Evolutionary conservation across 352 stramenopile genomes (phyloP).

Genomic region (Globisporangium echinulatum): DNA sequence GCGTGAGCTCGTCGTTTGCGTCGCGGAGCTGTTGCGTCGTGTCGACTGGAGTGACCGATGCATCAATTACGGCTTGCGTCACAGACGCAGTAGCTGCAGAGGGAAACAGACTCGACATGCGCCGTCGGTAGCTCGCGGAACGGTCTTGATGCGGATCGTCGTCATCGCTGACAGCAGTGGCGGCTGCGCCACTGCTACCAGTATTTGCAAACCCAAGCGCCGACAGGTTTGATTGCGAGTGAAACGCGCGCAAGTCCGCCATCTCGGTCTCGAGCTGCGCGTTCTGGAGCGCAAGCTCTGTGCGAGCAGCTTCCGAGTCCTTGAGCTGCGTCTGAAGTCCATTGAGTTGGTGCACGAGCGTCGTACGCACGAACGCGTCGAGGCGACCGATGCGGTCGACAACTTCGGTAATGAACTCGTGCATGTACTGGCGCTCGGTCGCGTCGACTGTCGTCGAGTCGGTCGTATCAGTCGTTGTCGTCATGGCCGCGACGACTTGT

Average conservation of each 20-base stretch:
- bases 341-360: constrained; percentile 26
- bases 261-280: constrained; percentile 33
- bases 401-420: constrained; percentile 35
- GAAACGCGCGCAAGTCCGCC: constrained; percentile 34
- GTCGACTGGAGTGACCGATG: constrained; percentile 11
- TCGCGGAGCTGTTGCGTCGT: constrained; percentile 33
- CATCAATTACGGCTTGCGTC: neutral
- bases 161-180: neutral
- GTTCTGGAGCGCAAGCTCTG: constrained; percentile 12
- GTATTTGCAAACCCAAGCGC: constrained; percentile 5
- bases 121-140: neutral
- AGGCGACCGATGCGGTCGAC: constrained; percentile 31
- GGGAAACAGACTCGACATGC: constrained; percentile 10
- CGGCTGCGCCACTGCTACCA: neutral
- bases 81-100: neutral
- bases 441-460: neutral
- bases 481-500: constrained; percentile 24
- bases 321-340: constrained; percentile 8
- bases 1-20: constrained; percentile 43
- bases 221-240: constrained; percentile 22
- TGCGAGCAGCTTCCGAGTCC: constrained; percentile 12
- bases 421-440: constrained; percentile 31
- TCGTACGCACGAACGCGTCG: constrained; percentile 28
- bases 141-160: neutral
- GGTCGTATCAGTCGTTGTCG: neutral